These are phyloP conservation scores for Corynascus novoguineensis DNA, from an alignment of 495 filamentous ascomycete species.

Conservation along the genomic window DNA sequence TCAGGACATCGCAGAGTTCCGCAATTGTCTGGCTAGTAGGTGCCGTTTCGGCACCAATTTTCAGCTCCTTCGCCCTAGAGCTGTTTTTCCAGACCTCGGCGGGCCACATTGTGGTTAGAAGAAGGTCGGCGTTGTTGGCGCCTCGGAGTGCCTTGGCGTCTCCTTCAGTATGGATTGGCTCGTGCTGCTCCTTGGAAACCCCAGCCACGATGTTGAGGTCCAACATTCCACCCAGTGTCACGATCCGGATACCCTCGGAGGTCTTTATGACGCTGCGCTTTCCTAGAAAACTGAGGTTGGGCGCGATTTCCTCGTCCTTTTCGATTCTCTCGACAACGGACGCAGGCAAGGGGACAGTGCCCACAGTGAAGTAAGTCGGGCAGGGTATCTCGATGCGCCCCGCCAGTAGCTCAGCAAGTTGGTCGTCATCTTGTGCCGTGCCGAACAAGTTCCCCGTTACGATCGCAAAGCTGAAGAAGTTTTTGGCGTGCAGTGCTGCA, in stretches of 20 bases:
- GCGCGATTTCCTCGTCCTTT: slow-evolving; percentile 68
- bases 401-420: slow-evolving; percentile 59
- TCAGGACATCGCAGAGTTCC: slow-evolving; percentile 67
- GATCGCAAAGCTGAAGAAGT: slow-evolving; percentile 77
- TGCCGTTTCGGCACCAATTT: slow-evolving; percentile 44
- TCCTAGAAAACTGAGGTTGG: slow-evolving; percentile 81
- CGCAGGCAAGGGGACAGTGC: slow-evolving; percentile 59
- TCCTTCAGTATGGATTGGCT: slow-evolving; percentile 64
- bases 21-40: slow-evolving; percentile 50
- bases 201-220: slow-evolving; percentile 48
- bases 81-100: slow-evolving; percentile 55
- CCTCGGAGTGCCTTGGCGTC: slow-evolving; percentile 71
- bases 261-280: slow-evolving; percentile 83
- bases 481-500: slow-evolving; percentile 71
- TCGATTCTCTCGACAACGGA: slow-evolving; percentile 65
- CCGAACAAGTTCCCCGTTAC: slow-evolving; percentile 78
- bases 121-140: slow-evolving; percentile 71
- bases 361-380: slow-evolving; percentile 82
- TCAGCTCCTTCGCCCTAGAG: slow-evolving; percentile 37
- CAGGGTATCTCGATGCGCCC: slow-evolving; percentile 67
- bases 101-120: slow-evolving; percentile 85
- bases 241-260: slow-evolving; percentile 79
- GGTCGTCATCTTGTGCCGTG: slow-evolving; percentile 49
- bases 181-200: slow-evolving; percentile 55
- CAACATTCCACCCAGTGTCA: slow-evolving; percentile 67